phyloP scores from a whole-genome alignment of 805 yeast genomes.

The Zygosaccharomyces bailii region DNA sequence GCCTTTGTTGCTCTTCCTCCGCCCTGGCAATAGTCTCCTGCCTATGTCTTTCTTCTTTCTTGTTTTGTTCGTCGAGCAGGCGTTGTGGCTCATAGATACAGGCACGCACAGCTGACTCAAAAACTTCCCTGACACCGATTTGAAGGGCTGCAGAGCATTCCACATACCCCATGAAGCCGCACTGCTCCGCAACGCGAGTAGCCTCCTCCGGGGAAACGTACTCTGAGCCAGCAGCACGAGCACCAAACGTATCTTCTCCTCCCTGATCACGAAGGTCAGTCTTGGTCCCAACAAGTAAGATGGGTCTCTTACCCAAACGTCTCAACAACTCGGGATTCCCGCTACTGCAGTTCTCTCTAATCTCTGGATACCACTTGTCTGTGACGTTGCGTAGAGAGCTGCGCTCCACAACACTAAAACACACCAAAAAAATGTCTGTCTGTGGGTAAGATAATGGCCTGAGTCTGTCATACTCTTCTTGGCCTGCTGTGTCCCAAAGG shows the following conservation, averaged over 20 bases:
- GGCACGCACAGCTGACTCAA: conserved; percentile 74
- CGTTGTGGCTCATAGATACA: conserved; percentile 44
- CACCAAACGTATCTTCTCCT: conserved; percentile 48
- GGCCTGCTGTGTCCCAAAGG: conserved; percentile 96
- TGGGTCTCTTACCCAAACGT: conserved; percentile 36
- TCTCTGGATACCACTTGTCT: conserved; percentile 83
- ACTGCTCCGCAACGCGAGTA: conserved; percentile 58
- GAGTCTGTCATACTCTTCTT: conserved; percentile 84
- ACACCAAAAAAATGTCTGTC: conserved; percentile 80
- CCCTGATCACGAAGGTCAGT: conserved; percentile 80
- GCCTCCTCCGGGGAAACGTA: conserved; percentile 68
- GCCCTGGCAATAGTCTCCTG: not conserved
- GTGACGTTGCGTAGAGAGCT: conserved; percentile 76
- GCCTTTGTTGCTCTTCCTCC: conserved; percentile 5
- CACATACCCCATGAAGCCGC: conserved; percentile 68
- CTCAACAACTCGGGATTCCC: conserved; percentile 33
- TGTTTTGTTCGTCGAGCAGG: conserved; percentile 39
- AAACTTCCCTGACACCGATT: conserved; percentile 78
- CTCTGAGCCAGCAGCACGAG: conserved; percentile 23
- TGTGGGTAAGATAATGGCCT: conserved; percentile 90
- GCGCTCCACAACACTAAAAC: conserved; percentile 82
- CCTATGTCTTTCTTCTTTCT: conserved; percentile 5
- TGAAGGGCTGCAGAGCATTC: conserved; percentile 93
- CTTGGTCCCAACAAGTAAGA: conserved; percentile 84
- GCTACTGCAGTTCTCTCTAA: conserved; percentile 74